Evolutionary conservation across 2,329 filamentous ascomycete genomes (phyloP).

Genomic region (Nigrograna mackinnonii): DNA sequence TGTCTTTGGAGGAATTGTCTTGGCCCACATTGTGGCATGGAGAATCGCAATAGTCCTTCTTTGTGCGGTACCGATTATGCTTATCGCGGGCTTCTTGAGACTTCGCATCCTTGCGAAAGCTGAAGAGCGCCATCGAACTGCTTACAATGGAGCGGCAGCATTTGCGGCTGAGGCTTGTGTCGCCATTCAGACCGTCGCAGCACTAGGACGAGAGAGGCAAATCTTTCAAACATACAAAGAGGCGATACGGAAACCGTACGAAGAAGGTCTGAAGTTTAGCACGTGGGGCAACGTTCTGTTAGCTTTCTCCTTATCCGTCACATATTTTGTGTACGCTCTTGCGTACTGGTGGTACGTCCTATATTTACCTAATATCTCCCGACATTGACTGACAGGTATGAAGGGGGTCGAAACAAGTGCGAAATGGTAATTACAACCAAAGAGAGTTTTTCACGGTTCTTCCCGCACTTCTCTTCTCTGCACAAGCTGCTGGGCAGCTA

Average conservation of each 20-base stretch:
- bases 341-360: conserved; percentile 51
- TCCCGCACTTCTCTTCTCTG: conserved; percentile 50
- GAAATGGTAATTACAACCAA: conserved; percentile 45
- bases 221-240: conserved; percentile 42
- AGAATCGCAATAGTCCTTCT: conserved; percentile 55
- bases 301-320: conserved; percentile 49
- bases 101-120: conserved; percentile 58
- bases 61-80: conserved; percentile 53
- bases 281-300: conserved; percentile 46
- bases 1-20: conserved; percentile 51
- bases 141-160: conserved; percentile 65
- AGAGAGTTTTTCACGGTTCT: conserved; percentile 51
- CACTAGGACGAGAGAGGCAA: conserved; percentile 46
- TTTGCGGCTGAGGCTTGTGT: conserved; percentile 70
- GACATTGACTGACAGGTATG: neutral
- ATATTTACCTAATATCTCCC: neutral
- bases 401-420: conserved; percentile 45
- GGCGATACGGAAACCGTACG: conserved; percentile 43
- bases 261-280: conserved; percentile 44
- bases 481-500: conserved; percentile 50
- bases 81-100: conserved; percentile 50
- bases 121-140: conserved; percentile 65
- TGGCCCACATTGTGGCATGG: conserved; percentile 54
- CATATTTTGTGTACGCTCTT: conserved; percentile 53
- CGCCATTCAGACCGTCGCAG: conserved; percentile 63